Percentiles rank a stretch among this genome's conserved stretches.
Conservation (phyloP, 2,329 filamentous ascomycete species). For the Ceratocystis diversiconidia region DNA sequence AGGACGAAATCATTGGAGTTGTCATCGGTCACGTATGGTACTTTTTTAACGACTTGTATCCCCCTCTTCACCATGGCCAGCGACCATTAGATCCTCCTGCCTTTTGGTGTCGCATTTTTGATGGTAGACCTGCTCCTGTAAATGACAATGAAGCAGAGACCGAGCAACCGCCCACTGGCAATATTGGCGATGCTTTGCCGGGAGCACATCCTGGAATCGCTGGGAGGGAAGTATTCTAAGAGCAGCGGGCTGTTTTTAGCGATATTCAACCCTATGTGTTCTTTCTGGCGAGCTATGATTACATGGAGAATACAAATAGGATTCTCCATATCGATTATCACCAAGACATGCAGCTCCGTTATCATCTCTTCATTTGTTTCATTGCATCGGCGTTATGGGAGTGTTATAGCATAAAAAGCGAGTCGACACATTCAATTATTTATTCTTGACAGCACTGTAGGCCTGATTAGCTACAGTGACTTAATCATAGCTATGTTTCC, state of each 20-base stretch:
- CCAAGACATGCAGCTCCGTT: not conserved
- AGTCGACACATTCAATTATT: too few species aligned
- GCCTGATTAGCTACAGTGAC: too few species aligned
- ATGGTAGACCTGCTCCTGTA: conserved; percentile 33
- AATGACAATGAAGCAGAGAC: conserved; percentile 25
- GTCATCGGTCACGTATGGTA: conserved; percentile 95
- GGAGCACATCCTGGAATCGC: conserved; percentile 30
- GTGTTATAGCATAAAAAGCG: not conserved
- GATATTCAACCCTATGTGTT: not conserved
- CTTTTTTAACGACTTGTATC: conserved; percentile 95
- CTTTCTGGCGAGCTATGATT: too few species aligned
- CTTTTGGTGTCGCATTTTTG: conserved; percentile 84
- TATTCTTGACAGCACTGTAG: too few species aligned
- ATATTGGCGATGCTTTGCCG: conserved; percentile 48
- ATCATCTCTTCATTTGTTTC: not conserved
- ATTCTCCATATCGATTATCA: not conserved
- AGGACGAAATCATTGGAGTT: conserved; percentile 92
- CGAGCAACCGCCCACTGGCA: conserved; percentile 32
- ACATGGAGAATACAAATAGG: too few species aligned
- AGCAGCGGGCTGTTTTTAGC: not conserved
- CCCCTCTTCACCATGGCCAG: conserved; percentile 70
- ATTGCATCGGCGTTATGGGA: not conserved
- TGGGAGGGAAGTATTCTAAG: conserved; percentile 7
- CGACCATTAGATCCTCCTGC: conserved; percentile 75
- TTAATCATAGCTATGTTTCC: too few species aligned